phyloP scores from a whole-genome alignment of 208 protist genomes.

The Acanthamoeba castellanii region DNA sequence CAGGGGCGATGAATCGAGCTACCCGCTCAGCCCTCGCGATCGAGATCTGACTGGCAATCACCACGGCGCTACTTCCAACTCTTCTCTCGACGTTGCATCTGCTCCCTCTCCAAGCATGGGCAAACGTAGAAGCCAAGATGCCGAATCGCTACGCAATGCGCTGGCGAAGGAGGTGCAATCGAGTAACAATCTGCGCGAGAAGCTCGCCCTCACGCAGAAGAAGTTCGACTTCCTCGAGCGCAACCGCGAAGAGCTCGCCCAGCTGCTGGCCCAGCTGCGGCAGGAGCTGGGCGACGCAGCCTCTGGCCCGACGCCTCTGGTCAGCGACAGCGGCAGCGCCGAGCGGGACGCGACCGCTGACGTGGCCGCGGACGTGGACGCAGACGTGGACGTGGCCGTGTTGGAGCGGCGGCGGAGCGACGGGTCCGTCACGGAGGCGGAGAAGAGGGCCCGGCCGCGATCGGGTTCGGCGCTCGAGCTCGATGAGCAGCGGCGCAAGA shows the following conservation, averaged over 20 bases:
- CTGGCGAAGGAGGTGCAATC: neutral
- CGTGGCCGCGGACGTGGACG: neutral
- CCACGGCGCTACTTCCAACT: neutral
- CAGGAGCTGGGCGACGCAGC: neutral
- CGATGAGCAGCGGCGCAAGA: neutral
- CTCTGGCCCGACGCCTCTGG: neutral
- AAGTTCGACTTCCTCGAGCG: constrained; percentile 36
- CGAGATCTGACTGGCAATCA: neutral
- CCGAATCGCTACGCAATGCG: constrained; percentile 19
- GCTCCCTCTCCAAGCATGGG: neutral
- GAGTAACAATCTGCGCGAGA: neutral
- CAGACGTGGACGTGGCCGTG: neutral
- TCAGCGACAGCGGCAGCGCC: too few species aligned
- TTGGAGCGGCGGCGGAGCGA: neutral
- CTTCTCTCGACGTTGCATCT: neutral
- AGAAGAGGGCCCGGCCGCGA: neutral
- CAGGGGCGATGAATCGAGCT: neutral
- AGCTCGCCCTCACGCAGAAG: constrained; percentile 16
- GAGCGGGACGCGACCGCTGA: neutral
- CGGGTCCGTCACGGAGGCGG: neutral
- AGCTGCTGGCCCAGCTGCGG: constrained; percentile 4
- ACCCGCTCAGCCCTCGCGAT: neutral
- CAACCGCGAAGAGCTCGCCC: constrained; percentile 2
- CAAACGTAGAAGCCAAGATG: neutral
- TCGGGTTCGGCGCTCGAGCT: neutral